Conservation (phyloP, 2,329 filamentous ascomycete species). For the Aspergillus sergii region DNA sequence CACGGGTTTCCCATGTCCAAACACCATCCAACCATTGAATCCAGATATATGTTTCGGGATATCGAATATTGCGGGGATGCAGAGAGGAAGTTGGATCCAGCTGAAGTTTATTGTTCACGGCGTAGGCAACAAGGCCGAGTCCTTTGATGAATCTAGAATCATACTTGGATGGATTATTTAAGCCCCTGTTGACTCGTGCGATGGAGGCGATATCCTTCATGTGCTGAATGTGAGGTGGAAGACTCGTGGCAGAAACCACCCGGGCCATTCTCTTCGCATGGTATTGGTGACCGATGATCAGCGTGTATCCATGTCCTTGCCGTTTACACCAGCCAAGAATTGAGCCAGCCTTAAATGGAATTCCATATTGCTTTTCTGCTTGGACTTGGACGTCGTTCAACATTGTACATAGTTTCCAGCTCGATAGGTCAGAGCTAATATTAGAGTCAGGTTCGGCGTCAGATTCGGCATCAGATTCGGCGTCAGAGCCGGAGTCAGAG, state of each 20-base stretch:
- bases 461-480: background rate
- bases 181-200: too few species aligned
- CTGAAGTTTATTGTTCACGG: background rate
- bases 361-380: slow-evolving; percentile 13
- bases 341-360: slow-evolving; percentile 8
- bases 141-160: background rate
- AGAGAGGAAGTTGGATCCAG: slow-evolving; percentile 5
- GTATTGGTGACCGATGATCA: slow-evolving; percentile 12
- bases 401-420: background rate
- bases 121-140: background rate
- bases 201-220: too few species aligned
- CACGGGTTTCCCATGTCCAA: slow-evolving; percentile 16
- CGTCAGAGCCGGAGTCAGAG: background rate
- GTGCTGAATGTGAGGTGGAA: background rate
- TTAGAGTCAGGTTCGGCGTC: background rate
- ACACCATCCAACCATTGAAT: slow-evolving; percentile 11
- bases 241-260: slow-evolving; percentile 2
- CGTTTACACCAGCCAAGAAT: slow-evolving; percentile 9
- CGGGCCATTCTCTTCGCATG: slow-evolving; percentile 9
- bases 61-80: slow-evolving; percentile 6
- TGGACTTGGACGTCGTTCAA: too few species aligned
- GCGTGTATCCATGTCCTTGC: background rate
- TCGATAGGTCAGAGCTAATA: background rate
- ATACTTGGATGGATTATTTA: background rate
- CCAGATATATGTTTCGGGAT: slow-evolving; percentile 15